Conservation (phyloP, 345 rosid species). For the Salix suchowensis region DNA sequence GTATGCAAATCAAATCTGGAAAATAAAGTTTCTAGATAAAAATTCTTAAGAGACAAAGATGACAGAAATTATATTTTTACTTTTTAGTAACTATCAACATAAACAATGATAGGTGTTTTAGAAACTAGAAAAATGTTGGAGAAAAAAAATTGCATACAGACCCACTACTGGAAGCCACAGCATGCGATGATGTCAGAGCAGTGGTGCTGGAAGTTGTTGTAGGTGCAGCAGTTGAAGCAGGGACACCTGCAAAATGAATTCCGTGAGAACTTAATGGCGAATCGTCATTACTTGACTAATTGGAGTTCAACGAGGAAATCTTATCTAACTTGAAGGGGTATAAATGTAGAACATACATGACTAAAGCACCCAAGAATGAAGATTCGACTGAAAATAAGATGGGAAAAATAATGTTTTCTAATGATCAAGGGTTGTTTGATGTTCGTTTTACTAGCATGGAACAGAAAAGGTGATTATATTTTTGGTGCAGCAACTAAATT, state of each 20-base stretch:
- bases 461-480: no score
- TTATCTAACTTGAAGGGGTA: no score
- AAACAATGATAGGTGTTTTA: no score
- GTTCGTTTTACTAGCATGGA: no score
- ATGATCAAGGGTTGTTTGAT: not conserved
- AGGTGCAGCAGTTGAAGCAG: slow-evolving; percentile 49
- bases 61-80: not conserved
- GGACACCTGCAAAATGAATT: slow-evolving; percentile 36
- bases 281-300: no score
- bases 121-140: no score
- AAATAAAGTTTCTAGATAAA: not conserved
- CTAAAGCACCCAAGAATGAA: not conserved
- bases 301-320: no score
- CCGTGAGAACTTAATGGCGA: not conserved
- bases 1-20: not conserved
- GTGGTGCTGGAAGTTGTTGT: slow-evolving; percentile 40
- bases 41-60: not conserved
- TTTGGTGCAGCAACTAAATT: not conserved
- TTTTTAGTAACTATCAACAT: no score
- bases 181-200: slow-evolving; percentile 54
- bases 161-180: slow-evolving; percentile 73
- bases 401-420: not conserved
- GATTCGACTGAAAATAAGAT: not conserved
- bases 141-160: slow-evolving; percentile 28
- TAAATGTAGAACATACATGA: not conserved